phyloP scores from a whole-genome alignment of 305 asterid genomes.

The Lippia alba region DNA sequence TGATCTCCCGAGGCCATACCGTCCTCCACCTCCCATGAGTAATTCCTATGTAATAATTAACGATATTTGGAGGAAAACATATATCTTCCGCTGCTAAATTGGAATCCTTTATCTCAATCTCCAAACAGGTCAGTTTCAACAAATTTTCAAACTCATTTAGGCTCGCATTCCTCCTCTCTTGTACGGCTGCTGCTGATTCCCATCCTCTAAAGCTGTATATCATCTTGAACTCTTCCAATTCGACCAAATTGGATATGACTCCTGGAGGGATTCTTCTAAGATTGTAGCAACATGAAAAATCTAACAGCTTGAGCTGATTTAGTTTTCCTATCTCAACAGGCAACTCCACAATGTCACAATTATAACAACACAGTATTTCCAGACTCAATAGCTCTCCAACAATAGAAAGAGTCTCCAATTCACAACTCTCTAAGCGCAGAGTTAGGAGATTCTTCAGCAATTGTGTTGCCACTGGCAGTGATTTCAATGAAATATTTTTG shows the following conservation, averaged over 20 bases:
- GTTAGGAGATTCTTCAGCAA: slow-evolving; percentile 26
- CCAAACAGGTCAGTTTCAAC: slow-evolving; percentile 1
- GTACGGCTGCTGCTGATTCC: slow-evolving; percentile 10
- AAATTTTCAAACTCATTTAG: slow-evolving; percentile 22
- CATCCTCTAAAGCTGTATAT: not conserved
- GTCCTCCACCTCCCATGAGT: not conserved
- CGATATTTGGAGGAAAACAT: slow-evolving; percentile 11
- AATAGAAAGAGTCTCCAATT: no score
- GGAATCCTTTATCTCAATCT: slow-evolving; percentile 11
- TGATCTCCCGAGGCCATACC: no score
- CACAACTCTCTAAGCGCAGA: slow-evolving; percentile 8
- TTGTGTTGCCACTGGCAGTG: slow-evolving; percentile 28
- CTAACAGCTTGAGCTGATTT: slow-evolving; percentile 1
- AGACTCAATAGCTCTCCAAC: no score
- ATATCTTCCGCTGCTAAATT: not conserved
- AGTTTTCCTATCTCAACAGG: slow-evolving; percentile 10
- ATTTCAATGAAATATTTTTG: not conserved
- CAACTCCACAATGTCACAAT: not conserved
- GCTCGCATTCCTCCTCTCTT: not conserved
- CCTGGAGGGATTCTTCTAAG: not conserved
- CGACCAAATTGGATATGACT: not conserved
- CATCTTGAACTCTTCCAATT: slow-evolving; percentile 10
- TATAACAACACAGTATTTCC: slow-evolving; percentile 30
- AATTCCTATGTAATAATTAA: not conserved
- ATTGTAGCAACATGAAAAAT: accelerated